phyloP scores from a whole-genome alignment of 441 rosid species.

The Croton laevigatus region DNA sequence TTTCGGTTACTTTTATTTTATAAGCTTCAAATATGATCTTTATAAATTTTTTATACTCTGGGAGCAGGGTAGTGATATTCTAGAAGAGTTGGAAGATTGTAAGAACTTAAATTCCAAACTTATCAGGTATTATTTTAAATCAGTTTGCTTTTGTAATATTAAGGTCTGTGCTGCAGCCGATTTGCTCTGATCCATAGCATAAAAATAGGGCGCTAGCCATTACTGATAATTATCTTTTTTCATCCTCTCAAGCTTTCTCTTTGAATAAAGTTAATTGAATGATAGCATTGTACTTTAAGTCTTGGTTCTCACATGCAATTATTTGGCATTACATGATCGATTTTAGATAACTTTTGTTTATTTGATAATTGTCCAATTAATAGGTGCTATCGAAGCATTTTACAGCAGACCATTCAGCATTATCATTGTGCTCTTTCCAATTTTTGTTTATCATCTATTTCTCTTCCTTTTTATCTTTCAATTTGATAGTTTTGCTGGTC shows the following conservation, averaged over 20 bases:
- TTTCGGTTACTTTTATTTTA: conserved; percentile 19
- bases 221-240: not conserved
- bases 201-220: not conserved
- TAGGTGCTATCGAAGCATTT: not conserved
- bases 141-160: conserved; percentile 14
- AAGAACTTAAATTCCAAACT: conserved; percentile 62
- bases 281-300: conserved; percentile 3
- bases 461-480: not conserved
- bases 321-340: not conserved
- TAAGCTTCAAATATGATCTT: conserved; percentile 19
- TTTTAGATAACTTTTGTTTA: not conserved
- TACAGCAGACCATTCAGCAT: conserved; percentile 1
- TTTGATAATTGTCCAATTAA: not conserved
- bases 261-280: conserved; percentile 1
- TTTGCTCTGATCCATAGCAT: not conserved
- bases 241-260: conserved; percentile 5
- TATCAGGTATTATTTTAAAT: conserved; percentile 49
- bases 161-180: not conserved
- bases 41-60: conserved; percentile 23
- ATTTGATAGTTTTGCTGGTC: not conserved
- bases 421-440: not conserved
- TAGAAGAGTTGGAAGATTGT: conserved; percentile 69
- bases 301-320: not conserved
- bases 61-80: conserved; percentile 48
- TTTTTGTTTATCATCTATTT: not conserved